phyloP scores from a whole-genome alignment of 345 rosid species.

The Eucalyptus marginata region DNA sequence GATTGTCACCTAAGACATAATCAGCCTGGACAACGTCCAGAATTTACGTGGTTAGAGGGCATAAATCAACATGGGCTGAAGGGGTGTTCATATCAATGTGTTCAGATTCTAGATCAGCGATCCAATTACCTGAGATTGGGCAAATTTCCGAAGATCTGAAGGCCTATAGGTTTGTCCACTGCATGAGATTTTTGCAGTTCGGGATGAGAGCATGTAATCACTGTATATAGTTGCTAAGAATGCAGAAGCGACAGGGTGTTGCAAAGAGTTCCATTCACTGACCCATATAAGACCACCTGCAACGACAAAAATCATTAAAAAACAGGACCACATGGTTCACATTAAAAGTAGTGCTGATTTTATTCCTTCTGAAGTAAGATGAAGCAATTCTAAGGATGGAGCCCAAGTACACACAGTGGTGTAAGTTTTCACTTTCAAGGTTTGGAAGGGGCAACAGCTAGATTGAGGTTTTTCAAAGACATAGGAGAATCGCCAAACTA shows the following conservation, averaged over 20 bases:
- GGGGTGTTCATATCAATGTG: not conserved
- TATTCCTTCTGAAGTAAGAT: not conserved
- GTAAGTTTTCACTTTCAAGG: not conserved
- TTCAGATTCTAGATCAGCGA: not conserved
- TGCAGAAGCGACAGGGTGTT: conserved; percentile 89
- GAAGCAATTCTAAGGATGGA: not conserved
- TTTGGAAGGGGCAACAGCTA: not conserved
- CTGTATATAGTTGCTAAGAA: conserved; percentile 83
- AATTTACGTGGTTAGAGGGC: not conserved
- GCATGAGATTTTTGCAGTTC: conserved; percentile 56
- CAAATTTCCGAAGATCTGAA: conserved; percentile 78
- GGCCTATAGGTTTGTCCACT: conserved; percentile 53
- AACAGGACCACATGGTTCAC: not conserved
- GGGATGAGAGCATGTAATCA: conserved; percentile 90
- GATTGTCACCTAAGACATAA: conserved; percentile 83
- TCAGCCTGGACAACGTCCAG: conserved; percentile 50
- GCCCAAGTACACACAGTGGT: not conserved
- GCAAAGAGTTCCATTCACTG: conserved; percentile 78
- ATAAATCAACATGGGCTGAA: not conserved
- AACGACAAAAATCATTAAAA: not conserved
- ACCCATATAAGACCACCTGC: conserved; percentile 96
- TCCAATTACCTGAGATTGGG: conserved; percentile 65
- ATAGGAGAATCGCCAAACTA: not conserved
- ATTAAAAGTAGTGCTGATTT: not conserved
- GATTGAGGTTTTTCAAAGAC: not conserved